phyloP scores from a whole-genome alignment of 1,139 yeast species.

The Candida buenavistaensis region DNA sequence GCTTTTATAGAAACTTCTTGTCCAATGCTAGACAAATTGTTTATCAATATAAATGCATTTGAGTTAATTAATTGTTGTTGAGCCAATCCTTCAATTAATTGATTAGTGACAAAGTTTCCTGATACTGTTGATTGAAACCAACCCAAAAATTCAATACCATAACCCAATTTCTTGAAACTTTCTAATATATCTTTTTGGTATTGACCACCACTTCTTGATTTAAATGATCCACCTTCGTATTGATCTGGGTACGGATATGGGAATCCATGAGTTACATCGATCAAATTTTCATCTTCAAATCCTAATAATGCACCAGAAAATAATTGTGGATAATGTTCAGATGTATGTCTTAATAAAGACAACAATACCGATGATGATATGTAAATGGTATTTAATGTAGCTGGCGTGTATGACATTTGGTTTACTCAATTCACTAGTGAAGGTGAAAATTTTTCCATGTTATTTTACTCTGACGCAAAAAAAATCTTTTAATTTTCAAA shows the following conservation, averaged over 20 bases:
- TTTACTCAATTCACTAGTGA: constrained; percentile 9
- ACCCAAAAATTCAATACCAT: constrained; percentile 75
- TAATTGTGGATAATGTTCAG: constrained; percentile 65
- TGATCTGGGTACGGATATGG: constrained; percentile 62
- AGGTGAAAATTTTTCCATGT: constrained; percentile 3
- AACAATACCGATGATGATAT: constrained; percentile 64
- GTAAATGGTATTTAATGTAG: constrained; percentile 47
- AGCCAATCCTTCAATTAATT: constrained; percentile 65
- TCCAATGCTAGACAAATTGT: constrained; percentile 71
- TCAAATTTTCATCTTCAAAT: constrained; percentile 56
- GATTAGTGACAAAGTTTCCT: constrained; percentile 69
- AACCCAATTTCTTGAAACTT: constrained; percentile 61
- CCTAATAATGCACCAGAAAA: constrained; percentile 81
- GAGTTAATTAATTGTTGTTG: constrained; percentile 65
- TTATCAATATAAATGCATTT: constrained; percentile 67
- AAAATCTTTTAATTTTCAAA: not conserved
- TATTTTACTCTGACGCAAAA: not conserved
- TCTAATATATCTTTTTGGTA: constrained; percentile 72
- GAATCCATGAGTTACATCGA: constrained; percentile 62
- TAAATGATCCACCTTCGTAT: constrained; percentile 54
- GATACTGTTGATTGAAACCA: constrained; percentile 76
- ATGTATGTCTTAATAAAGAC: constrained; percentile 71
- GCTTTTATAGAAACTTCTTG: too few species aligned
- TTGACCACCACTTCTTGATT: constrained; percentile 60
- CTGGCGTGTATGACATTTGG: constrained; percentile 21